Evolutionary conservation across 495 filamentous ascomycete species (phyloP).

Genomic region (Neurospora sp.): DNA sequence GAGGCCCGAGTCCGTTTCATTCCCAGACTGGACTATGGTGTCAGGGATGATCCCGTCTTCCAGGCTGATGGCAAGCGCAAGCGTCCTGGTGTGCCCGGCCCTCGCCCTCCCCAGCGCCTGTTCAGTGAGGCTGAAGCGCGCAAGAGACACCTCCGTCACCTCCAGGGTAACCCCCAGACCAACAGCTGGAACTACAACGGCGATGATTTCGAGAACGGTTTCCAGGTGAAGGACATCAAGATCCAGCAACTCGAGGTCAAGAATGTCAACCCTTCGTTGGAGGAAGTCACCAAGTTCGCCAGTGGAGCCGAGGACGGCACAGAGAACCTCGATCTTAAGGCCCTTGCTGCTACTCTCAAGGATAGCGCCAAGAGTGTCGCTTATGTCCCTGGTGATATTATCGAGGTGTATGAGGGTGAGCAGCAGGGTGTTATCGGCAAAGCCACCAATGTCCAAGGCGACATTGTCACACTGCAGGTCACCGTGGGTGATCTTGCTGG

Average conservation of each 20-base stretch:
- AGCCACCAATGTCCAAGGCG: conserved; percentile 74
- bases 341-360: conserved; percentile 77
- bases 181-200: conserved; percentile 76
- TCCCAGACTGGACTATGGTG: conserved; percentile 83
- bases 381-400: conserved; percentile 84
- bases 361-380: conserved; percentile 63
- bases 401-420: conserved; percentile 94
- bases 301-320: conserved; percentile 79
- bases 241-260: conserved; percentile 72
- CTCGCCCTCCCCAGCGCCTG: conserved; percentile 76
- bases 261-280: conserved; percentile 84
- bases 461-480: conserved; percentile 87
- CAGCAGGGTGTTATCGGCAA: conserved; percentile 84
- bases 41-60: conserved; percentile 56
- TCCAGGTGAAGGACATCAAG: conserved; percentile 88
- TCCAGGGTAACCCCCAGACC: conserved; percentile 48
- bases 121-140: conserved; percentile 92
- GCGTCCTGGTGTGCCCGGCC: conserved; percentile 47
- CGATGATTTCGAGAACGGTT: conserved; percentile 87
- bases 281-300: conserved; percentile 93
- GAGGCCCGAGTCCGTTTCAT: conserved; percentile 80
- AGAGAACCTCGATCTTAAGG: conserved; percentile 84
- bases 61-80: conserved; percentile 64
- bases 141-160: conserved; percentile 68
- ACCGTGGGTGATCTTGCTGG: conserved; percentile 72